phyloP scores from a whole-genome alignment of 164 flowering plant species.

The Taxillus chinensis region DNA sequence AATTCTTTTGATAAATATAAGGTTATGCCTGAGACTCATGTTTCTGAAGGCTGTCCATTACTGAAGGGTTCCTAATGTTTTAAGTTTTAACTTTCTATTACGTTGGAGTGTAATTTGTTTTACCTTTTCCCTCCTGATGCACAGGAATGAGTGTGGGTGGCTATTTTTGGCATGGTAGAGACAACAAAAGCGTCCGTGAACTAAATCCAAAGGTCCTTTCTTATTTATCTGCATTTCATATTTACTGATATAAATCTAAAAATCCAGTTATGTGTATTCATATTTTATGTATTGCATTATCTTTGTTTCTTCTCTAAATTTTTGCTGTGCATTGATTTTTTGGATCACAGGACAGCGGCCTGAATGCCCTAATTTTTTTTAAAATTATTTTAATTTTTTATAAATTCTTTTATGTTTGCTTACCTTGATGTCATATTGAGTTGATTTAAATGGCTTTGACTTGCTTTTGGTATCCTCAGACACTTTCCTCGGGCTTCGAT shows the following conservation, averaged over 20 bases:
- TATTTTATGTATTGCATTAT: no score
- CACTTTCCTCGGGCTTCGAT: conserved; percentile 87
- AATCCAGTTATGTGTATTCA: no score
- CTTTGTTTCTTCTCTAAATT: not conserved
- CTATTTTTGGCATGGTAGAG: conserved; percentile 98
- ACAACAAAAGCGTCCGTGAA: conserved; percentile 54
- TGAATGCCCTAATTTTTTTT: not conserved
- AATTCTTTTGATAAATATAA: no score
- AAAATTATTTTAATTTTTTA: not conserved
- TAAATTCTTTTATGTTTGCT: not conserved
- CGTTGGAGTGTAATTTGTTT: no score
- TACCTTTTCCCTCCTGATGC: no score
- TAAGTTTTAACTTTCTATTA: no score
- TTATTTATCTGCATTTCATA: not conserved
- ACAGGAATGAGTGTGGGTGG: conserved; percentile 54
- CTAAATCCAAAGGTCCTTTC: conserved; percentile 77
- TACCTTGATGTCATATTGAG: not conserved
- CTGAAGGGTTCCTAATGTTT: no score
- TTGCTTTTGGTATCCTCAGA: conserved; percentile 29
- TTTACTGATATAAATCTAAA: not conserved
- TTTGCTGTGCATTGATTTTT: not conserved
- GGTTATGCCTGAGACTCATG: no score
- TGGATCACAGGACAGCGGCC: not conserved
- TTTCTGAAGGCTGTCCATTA: no score
- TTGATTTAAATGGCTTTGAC: not conserved